Percentiles rank a stretch among this genome's conserved stretches.
phyloP scores from a whole-genome alignment of 352 stramenopile genomes.

The Globisporangium solare region DNA sequence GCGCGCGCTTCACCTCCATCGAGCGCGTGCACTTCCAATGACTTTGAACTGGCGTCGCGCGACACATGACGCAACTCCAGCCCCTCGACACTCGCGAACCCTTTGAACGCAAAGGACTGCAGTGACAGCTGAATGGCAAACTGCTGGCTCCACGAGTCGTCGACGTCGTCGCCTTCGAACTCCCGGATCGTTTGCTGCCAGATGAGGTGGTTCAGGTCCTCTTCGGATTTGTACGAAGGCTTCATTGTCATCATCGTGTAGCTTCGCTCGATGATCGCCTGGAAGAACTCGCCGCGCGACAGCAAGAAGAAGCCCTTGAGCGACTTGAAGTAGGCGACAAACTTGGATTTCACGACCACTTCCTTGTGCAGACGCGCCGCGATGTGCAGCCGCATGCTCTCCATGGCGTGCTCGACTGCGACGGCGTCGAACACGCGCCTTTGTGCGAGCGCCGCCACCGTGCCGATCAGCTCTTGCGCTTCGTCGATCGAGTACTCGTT shows the following conservation, averaged over 20 bases:
- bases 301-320: slow-evolving; percentile 72
- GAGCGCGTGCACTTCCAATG: slow-evolving; percentile 15
- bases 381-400: slow-evolving; percentile 50
- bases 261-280: slow-evolving; percentile 65
- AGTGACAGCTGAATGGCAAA: slow-evolving; percentile 54
- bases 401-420: slow-evolving; percentile 47
- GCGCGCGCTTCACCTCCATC: background rate
- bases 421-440: slow-evolving; percentile 41
- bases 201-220: slow-evolving; percentile 58
- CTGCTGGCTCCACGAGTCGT: slow-evolving; percentile 24
- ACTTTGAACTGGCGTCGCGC: slow-evolving; percentile 24
- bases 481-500: slow-evolving; percentile 45
- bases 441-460: slow-evolving; percentile 31
- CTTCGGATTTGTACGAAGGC: slow-evolving; percentile 45
- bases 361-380: slow-evolving; percentile 52
- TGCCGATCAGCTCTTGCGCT: slow-evolving; percentile 37
- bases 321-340: slow-evolving; percentile 46
- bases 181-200: slow-evolving; percentile 55
- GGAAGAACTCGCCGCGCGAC: slow-evolving; percentile 63
- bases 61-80: slow-evolving; percentile 22
- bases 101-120: slow-evolving; percentile 47
- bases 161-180: slow-evolving; percentile 30
- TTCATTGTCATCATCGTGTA: slow-evolving; percentile 46
- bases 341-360: slow-evolving; percentile 63
- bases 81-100: slow-evolving; percentile 33